Base-by-base conservation (phyloP, 257 asterid species). In the Linaria vulgaris region DNA sequence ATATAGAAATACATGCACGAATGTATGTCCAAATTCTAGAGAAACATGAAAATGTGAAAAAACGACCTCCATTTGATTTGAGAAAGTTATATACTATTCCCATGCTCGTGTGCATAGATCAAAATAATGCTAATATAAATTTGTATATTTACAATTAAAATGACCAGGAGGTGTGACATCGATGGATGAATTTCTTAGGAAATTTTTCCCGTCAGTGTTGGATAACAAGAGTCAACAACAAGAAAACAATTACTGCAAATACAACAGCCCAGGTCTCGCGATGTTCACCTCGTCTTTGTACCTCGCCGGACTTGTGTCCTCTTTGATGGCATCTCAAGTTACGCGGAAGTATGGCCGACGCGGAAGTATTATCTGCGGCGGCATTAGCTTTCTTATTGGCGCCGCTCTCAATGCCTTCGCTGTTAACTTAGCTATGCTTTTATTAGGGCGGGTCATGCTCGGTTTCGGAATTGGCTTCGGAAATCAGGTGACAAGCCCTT, bases 391-490 rank as follows among this genome's bases (percentile, higher is more conserved):
- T 23, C 24, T 77, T 1, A n/a, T 79, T 8, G 88, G 88, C 45
- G 83, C 88, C 2, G 46, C 75, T 52, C 73, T 82, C 39, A 66
- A 75, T 54, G 83, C 88, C 7, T 51, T 76, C 0, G 80, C 88
- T 13, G 30, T 67, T 22, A 79, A 82, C 65, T 67, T 81, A 3
- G 49, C 46, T 6, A 81, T 81, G 87, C 84, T 81, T 59, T 58
- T 81, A 34, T 63, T 76, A 10, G 87, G 87, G 4, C 68, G 87
- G 13, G 73, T 78, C 56, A 68, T 81, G 87, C 77, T 81, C 3
- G 87, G 87, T 13, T 27, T 81, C 8, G 87, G 87, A 19, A 81
- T 81, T 37, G 87, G 87, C 51, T 81, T 81, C 9, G 87, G 87
- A 1, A 81, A 81, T 60, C 87, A 81, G 82, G 87, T 81, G 9